Percentiles rank a stretch among this genome's conserved stretches.
Evolutionary conservation across 352 stramenopile species (phyloP).

Genomic region (Globisporangium paroecandrum): DNA sequence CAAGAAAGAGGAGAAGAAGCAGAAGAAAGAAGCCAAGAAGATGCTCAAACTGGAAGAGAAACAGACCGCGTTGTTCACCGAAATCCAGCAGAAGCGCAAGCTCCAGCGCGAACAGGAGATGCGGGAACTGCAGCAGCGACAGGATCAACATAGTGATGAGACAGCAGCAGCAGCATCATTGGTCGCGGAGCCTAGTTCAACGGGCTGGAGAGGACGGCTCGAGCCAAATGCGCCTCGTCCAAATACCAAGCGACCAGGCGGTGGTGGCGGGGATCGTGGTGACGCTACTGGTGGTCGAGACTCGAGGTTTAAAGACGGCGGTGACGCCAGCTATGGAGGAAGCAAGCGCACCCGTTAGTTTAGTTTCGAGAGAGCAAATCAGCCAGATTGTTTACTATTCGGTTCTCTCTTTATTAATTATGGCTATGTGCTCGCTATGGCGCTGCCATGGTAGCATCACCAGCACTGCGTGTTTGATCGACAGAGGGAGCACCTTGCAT

Average conservation of each 20-base stretch:
- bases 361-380: background rate
- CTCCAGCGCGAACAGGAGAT: slow-evolving; percentile 25
- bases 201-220: slow-evolving; percentile 60
- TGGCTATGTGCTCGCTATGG: background rate
- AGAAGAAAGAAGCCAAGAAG: slow-evolving; percentile 47
- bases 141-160: slow-evolving; percentile 8
- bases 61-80: slow-evolving; percentile 39
- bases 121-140: slow-evolving; percentile 13
- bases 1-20: slow-evolving; percentile 54
- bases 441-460: slow-evolving; percentile 6
- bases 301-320: slow-evolving; percentile 11
- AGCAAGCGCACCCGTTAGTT: slow-evolving; percentile 50
- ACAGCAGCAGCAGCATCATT: slow-evolving; percentile 2
- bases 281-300: slow-evolving; percentile 9
- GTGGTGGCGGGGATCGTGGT: background rate
- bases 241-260: slow-evolving; percentile 9
- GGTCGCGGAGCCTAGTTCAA: slow-evolving; percentile 36
- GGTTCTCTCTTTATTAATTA: background rate
- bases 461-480: background rate
- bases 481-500: background rate
- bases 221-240: slow-evolving; percentile 35
- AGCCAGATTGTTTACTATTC: background rate
- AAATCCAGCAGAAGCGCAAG: slow-evolving; percentile 44
- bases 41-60: slow-evolving; percentile 53
- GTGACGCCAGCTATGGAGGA: slow-evolving; percentile 53